Evolutionary conservation across 805 yeast species (phyloP).

Genomic region (Suhomyces xylopsoci): DNA sequence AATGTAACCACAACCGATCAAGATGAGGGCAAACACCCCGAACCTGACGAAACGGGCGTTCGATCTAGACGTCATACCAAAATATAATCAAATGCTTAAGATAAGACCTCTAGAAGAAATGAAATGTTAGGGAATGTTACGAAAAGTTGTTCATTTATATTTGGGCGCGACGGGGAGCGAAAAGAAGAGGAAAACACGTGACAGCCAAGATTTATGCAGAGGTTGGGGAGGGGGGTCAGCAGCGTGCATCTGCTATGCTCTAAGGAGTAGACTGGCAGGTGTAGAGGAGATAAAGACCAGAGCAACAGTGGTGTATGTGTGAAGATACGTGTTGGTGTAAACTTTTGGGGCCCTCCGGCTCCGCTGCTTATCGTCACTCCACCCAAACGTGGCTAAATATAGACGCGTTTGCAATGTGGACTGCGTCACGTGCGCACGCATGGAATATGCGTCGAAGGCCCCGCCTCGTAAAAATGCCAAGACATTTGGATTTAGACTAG

Average conservation of each 20-base stretch:
- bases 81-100: neutral
- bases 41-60: slow-evolving; percentile 49
- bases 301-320: no score
- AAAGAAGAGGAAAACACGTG: neutral
- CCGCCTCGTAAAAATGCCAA: neutral
- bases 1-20: slow-evolving; percentile 47
- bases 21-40: slow-evolving; percentile 44
- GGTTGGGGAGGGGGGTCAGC: neutral
- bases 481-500: neutral
- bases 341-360: neutral
- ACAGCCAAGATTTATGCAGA: neutral
- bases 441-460: neutral
- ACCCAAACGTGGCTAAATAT: neutral
- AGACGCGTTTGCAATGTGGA: neutral
- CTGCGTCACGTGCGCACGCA: neutral
- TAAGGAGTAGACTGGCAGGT: no score
- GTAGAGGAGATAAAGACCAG: no score
- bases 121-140: neutral
- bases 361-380: neutral
- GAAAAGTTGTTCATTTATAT: neutral
- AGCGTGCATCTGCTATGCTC: no score
- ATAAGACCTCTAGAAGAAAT: neutral
- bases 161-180: neutral
- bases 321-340: neutral
- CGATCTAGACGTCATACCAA: slow-evolving; percentile 25